These are phyloP conservation scores for Trichophyton mentagrophytes DNA, from an alignment of 2,329 filamentous ascomycete species.

Conservation along the genomic window DNA sequence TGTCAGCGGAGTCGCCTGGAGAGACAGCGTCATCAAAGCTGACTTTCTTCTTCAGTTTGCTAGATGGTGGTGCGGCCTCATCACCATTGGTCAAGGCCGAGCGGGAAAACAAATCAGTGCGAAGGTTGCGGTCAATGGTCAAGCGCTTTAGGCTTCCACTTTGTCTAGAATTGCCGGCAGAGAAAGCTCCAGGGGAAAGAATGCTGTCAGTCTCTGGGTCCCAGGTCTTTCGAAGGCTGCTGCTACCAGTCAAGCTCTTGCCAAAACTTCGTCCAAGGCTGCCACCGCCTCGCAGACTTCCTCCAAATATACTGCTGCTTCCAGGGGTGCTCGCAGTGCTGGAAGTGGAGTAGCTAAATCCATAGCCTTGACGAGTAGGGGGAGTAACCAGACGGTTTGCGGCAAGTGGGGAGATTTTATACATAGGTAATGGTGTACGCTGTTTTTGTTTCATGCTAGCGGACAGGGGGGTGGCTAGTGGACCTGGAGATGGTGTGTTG, in stretches of 20 bases:
- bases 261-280: slow-evolving; percentile 55
- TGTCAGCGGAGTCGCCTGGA: slow-evolving; percentile 25
- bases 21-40: slow-evolving; percentile 67
- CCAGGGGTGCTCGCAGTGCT: slow-evolving; percentile 57
- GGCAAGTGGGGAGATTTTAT: slow-evolving; percentile 72
- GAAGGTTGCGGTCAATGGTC: slow-evolving; percentile 77
- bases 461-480: slow-evolving; percentile 78
- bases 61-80: slow-evolving; percentile 28
- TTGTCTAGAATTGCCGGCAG: slow-evolving; percentile 51
- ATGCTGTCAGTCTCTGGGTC: slow-evolving; percentile 69
- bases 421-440: slow-evolving; percentile 67
- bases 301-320: slow-evolving; percentile 49
- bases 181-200: slow-evolving; percentile 72
- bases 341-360: slow-evolving; percentile 82
- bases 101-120: slow-evolving; percentile 48
- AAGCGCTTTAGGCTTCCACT: slow-evolving; percentile 73
- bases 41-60: slow-evolving; percentile 58
- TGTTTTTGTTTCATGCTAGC: slow-evolving; percentile 65
- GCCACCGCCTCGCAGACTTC: slow-evolving; percentile 23
- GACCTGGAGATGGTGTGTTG: slow-evolving; percentile 60
- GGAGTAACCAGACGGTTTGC: slow-evolving; percentile 70
- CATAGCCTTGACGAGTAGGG: slow-evolving; percentile 67
- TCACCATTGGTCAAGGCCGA: slow-evolving; percentile 26
- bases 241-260: slow-evolving; percentile 72
- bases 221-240: slow-evolving; percentile 69